Percentiles rank a stretch among this genome's conserved stretches.
phyloP scores from a whole-genome alignment of 148 eudicot species.

The Cornus controversa region DNA sequence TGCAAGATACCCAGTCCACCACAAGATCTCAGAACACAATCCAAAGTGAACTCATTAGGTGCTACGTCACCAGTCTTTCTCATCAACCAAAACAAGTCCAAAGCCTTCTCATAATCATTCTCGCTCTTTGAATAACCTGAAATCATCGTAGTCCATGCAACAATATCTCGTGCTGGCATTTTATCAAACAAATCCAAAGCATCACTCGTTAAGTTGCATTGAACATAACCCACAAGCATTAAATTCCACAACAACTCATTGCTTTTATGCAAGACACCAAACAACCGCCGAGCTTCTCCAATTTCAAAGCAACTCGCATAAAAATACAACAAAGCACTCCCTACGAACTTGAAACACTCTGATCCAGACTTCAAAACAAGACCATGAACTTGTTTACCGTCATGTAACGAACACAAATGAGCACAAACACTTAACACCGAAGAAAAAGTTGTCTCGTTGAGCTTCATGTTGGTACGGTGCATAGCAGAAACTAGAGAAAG shows the following conservation, averaged over 20 bases:
- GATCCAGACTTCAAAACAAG: slow-evolving; percentile 44
- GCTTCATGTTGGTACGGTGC: slow-evolving; percentile 27
- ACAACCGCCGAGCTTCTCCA: slow-evolving; percentile 32
- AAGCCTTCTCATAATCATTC: slow-evolving; percentile 35
- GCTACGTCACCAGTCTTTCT: slow-evolving; percentile 25
- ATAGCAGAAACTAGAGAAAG: slow-evolving; percentile 26
- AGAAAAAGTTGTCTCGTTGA: slow-evolving; percentile 40
- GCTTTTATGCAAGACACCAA: slow-evolving; percentile 30
- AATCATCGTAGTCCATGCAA: slow-evolving; percentile 50
- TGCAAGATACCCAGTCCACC: slow-evolving; percentile 20
- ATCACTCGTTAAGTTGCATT: slow-evolving; percentile 33
- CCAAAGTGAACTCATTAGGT: slow-evolving; percentile 54
- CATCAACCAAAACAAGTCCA: slow-evolving; percentile 48
- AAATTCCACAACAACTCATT: slow-evolving; percentile 46
- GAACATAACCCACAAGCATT: slow-evolving; percentile 52
- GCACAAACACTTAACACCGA: slow-evolving; percentile 40
- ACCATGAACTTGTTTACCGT: slow-evolving; percentile 41
- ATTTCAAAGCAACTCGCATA: slow-evolving; percentile 40
- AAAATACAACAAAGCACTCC: slow-evolving; percentile 41
- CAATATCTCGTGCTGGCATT: slow-evolving; percentile 43
- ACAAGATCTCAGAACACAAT: slow-evolving; percentile 47
- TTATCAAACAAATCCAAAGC: slow-evolving; percentile 34
- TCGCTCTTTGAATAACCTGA: slow-evolving; percentile 46
- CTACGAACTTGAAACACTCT: slow-evolving; percentile 33
- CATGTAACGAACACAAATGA: slow-evolving; percentile 9